Evolutionary conservation across 2,329 filamentous ascomycete species (phyloP).

Genomic region (Botrytis fragariae): DNA sequence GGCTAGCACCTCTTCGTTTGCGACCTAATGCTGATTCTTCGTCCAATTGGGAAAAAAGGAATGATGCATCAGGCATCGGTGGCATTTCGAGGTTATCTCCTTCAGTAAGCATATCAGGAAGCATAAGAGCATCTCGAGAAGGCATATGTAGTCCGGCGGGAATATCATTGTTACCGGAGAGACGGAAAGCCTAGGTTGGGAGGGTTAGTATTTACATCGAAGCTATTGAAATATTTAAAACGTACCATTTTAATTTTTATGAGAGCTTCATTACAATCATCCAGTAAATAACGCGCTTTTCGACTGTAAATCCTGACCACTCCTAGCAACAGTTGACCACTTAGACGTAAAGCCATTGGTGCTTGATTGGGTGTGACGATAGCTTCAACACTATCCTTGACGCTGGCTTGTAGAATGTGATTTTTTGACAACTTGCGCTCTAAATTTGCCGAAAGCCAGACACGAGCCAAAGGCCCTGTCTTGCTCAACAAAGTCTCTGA

Average conservation of each 20-base stretch:
- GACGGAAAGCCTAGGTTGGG: slow-evolving; percentile 75
- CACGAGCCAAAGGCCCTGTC: slow-evolving; percentile 92
- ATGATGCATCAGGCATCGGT: slow-evolving; percentile 83
- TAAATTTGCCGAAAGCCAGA: slow-evolving; percentile 97
- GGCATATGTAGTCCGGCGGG: slow-evolving; percentile 77
- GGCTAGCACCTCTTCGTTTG: slow-evolving; percentile 56
- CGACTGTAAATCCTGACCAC: slow-evolving; percentile 97
- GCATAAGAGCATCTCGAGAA: slow-evolving; percentile 79
- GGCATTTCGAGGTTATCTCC: slow-evolving; percentile 76
- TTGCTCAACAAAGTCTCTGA: slow-evolving; percentile 94
- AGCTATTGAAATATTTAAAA: slow-evolving; percentile 30
- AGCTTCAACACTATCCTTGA: slow-evolving; percentile 89
- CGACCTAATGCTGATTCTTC: slow-evolving; percentile 56
- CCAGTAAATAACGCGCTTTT: slow-evolving; percentile 92
- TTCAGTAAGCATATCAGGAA: slow-evolving; percentile 90
- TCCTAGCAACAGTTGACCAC: slow-evolving; percentile 88
- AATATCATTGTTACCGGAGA: slow-evolving; percentile 91
- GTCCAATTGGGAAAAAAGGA: slow-evolving; percentile 75
- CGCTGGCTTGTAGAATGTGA: slow-evolving; percentile 90
- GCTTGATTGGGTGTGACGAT: slow-evolving; percentile 93
- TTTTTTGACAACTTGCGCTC: slow-evolving; percentile 98
- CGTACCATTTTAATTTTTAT: slow-evolving; percentile 98
- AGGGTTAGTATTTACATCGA: slow-evolving; percentile 39
- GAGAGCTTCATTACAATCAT: slow-evolving; percentile 95
- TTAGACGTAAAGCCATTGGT: slow-evolving; percentile 90